Conservation (phyloP, 1,284 basidiomycete species). For the Veloboletus limbatus region DNA sequence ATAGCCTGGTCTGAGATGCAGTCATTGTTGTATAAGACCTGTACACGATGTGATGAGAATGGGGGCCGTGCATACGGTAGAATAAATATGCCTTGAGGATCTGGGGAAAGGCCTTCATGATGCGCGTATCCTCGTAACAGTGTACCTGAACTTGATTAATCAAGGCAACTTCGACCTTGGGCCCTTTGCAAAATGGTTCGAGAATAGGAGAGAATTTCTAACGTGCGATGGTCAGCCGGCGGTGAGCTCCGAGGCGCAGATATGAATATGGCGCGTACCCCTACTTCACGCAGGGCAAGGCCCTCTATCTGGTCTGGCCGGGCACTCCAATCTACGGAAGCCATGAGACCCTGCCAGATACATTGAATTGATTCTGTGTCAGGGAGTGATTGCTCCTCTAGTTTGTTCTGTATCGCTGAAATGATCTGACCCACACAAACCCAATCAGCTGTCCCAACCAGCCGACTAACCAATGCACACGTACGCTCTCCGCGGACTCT, state of each 20-base stretch:
- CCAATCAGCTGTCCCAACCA: slow-evolving; percentile 12
- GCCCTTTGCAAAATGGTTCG: slow-evolving; percentile 82
- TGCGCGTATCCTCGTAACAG: slow-evolving; percentile 91
- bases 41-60: slow-evolving; percentile 4
- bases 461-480: slow-evolving; percentile 23
- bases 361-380: slow-evolving; percentile 84
- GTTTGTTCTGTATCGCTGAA: slow-evolving; percentile 63
- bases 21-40: slow-evolving; percentile 94
- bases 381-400: slow-evolving; percentile 69
- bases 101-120: slow-evolving; percentile 92
- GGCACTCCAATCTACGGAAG: slow-evolving; percentile 81
- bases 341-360: slow-evolving; percentile 90
- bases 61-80: neutral
- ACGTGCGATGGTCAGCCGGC: slow-evolving; percentile 2
- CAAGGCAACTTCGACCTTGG: slow-evolving; percentile 88
- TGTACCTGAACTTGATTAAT: slow-evolving; percentile 94
- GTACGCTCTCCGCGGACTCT: slow-evolving; percentile 62
- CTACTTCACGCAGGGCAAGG: slow-evolving; percentile 80
- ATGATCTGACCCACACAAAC: slow-evolving; percentile 56
- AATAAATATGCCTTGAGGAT: slow-evolving; percentile 72
- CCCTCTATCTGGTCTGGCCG: slow-evolving; percentile 89
- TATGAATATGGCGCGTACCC: slow-evolving; percentile 44
- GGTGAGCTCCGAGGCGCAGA: neutral
- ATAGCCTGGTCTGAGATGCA: slow-evolving; percentile 94
- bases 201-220: slow-evolving; percentile 83